A percentile compares a stretch with the other conserved stretches of the same genome.
Conservation (phyloP, 208 protist species). For the Trypanosoma congolense region DNA sequence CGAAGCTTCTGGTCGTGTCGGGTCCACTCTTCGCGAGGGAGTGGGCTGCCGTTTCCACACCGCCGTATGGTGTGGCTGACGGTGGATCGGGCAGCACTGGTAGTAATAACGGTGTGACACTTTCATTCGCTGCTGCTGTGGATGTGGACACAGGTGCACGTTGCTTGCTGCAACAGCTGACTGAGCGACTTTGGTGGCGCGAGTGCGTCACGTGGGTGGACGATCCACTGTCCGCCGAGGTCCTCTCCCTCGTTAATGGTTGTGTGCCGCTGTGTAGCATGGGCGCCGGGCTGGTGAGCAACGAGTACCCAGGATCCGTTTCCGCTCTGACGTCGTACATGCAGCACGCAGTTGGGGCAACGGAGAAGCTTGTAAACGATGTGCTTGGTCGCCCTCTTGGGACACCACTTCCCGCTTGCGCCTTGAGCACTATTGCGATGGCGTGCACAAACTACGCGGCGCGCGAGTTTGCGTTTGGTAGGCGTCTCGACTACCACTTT, state of each 20-base stretch:
- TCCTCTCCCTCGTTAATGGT: constrained; percentile 66
- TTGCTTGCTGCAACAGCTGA: constrained; percentile 14
- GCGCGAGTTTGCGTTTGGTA: constrained; percentile 74
- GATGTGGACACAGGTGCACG: constrained; percentile 12
- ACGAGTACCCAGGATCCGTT: constrained; percentile 54
- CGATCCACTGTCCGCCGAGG: constrained; percentile 26
- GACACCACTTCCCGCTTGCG: constrained; percentile 47
- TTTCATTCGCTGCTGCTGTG: constrained; percentile 34
- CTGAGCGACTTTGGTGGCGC: constrained; percentile 35
- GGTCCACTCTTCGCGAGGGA: constrained; percentile 65
- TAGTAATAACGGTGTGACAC: constrained; percentile 28
- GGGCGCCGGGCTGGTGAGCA: constrained; percentile 81
- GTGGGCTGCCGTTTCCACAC: constrained; percentile 43
- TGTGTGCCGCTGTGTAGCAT: constrained; percentile 73
- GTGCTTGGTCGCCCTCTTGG: constrained; percentile 21
- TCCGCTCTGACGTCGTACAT: constrained; percentile 64
- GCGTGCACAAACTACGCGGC: constrained; percentile 56
- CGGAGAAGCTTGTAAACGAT: constrained; percentile 32
- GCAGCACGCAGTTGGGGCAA: constrained; percentile 58
- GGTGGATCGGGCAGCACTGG: too few relatives aligned
- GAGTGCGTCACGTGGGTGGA: constrained; percentile 56
- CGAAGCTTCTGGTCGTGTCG: constrained; percentile 41
- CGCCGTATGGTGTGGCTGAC: not conserved
- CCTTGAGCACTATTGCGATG: constrained; percentile 40
- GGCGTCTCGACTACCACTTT: constrained; percentile 76